phyloP scores from a whole-genome alignment of 2,329 filamentous ascomycete species.

The Colletotrichum acutatum region DNA sequence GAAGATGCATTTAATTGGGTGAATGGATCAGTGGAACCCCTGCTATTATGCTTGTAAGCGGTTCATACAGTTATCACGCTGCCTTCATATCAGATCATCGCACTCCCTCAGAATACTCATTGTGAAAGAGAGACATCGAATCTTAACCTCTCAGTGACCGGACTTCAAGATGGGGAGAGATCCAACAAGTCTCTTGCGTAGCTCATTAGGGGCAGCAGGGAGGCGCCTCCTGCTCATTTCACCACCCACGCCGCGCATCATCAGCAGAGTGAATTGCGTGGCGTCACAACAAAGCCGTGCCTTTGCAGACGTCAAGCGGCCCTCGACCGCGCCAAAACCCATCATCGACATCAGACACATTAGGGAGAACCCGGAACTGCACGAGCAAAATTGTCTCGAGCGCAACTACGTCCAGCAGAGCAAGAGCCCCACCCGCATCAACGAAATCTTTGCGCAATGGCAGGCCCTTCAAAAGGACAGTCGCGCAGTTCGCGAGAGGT shows the following conservation, averaged over 20 bases:
- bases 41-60: constrained; percentile 23
- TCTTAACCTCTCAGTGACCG: neutral
- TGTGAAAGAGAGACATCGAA: neutral
- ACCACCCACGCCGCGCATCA: neutral
- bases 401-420: constrained; percentile 79
- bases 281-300: constrained; percentile 10
- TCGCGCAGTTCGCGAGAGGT: constrained; percentile 71
- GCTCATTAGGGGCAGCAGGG: neutral
- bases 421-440: constrained; percentile 66
- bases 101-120: neutral
- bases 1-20: constrained; percentile 13
- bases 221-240: neutral
- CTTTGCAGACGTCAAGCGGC: constrained; percentile 55
- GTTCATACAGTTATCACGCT: neutral
- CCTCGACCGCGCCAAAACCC: constrained; percentile 81
- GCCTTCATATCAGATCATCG: neutral
- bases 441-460: constrained; percentile 66
- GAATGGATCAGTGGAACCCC: neutral
- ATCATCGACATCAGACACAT: constrained; percentile 89
- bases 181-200: neutral
- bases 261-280: neutral
- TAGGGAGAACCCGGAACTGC: constrained; percentile 82
- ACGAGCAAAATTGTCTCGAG: constrained; percentile 84
- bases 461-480: constrained; percentile 69
- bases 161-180: constrained; percentile 17